Evolutionary conservation across 768 basidiomycete genomes (phyloP), one percentile per base, ranked within the genome.

Genomic region (Amanita jacksonii): DNA sequence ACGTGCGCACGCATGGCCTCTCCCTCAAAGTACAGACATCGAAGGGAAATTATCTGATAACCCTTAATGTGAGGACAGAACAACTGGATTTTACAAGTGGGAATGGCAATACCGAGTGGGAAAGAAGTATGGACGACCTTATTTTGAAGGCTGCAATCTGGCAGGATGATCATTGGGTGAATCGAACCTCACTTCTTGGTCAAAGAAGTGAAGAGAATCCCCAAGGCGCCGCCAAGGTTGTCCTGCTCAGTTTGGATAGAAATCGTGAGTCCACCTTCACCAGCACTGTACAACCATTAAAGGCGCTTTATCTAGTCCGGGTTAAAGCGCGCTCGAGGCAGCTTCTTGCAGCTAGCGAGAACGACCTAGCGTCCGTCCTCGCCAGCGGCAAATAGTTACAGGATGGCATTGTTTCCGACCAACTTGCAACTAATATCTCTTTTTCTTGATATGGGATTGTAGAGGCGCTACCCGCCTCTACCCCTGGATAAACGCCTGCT

Each of bases 21-120:
- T 83, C 80, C 8, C 78, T 99, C 62, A 97, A 98, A 67, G 82
- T 98, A 5, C 92, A 91, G 64, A 99, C 96, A 1, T 85, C 85
- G 5, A 84, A 84, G 52, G 96, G 96, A 49, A 98, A 97, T 57
- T 98, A 97, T 59, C 72, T 99, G 3, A 70, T 76, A 0, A 83
- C 84, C 30, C 72, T 99, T 13, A 80, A 62, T 55, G 77, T 98
- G 15, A 80, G 91, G 18, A 81, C 79, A 0, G 94, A 98, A 60
- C 76, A 84, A 49, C 74, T 92, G 47, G 83, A 89, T 49, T 86
- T 90, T 56, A 56, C 71, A 18, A 63, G 65, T 23, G 63, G 64
- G 15, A 50, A 54, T 19, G 51, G 54, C 7, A 19, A 49, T 52
- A 67, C 57, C 45, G 65, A 54, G 22, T n/a, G 25, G 37, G 83